These are phyloP conservation scores for Chrysochromulina tobinii DNA, from an alignment of 78 protist genomes.

Conservation along the genomic window DNA sequence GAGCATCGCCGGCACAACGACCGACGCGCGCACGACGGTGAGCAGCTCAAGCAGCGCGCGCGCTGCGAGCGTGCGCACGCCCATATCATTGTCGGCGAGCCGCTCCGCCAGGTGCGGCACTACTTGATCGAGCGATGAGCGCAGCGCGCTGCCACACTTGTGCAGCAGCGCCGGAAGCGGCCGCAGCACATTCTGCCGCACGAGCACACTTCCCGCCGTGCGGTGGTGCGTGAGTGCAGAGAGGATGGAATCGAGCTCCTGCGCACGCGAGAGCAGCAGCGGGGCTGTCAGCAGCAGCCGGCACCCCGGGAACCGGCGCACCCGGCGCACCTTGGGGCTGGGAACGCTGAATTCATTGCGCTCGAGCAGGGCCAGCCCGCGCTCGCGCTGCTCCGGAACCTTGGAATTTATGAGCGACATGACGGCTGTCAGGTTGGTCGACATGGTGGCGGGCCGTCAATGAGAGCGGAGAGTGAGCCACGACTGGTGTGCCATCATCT, in stretches of 20 bases:
- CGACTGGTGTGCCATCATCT: no score
- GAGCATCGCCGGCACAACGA: neutral
- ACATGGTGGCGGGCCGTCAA: no score
- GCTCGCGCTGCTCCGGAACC: no score
- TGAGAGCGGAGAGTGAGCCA: no score
- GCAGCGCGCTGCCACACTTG: neutral
- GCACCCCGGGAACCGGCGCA: no score
- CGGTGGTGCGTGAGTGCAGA: neutral
- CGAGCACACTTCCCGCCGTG: neutral
- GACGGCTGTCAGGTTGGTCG: no score
- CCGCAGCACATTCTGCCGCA: neutral
- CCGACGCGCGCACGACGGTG: neutral
- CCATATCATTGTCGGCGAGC: neutral
- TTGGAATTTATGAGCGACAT: no score
- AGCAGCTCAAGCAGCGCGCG: neutral
- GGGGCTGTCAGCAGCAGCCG: no score
- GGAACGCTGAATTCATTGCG: neutral
- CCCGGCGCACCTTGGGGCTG: neutral
- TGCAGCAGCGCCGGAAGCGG: neutral
- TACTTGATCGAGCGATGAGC: neutral
- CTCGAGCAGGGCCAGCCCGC: neutral
- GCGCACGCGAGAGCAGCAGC: neutral
- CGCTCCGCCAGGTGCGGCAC: constrained; percentile 10
- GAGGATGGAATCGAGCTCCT: neutral
- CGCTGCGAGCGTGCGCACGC: neutral